Evolutionary conservation across 306 rosid species (phyloP), one percentile per base, ranked within the genome.

Genomic region (Hylodesmum podocarpum): DNA sequence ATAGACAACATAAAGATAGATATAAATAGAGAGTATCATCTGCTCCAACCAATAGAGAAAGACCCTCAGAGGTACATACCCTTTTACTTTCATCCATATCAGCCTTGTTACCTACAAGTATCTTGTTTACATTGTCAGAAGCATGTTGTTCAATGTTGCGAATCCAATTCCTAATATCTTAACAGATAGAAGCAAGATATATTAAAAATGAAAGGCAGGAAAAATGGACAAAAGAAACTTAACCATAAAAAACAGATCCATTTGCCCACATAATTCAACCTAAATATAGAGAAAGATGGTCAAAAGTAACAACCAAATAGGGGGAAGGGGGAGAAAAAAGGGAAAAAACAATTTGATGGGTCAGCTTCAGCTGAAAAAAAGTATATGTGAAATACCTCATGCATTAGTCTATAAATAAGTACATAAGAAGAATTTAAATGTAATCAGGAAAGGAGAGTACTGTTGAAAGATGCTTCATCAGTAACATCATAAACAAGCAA

Each of bases 121-220:
- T 84, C 87, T 85, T 89, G 87, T 87, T 85, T 69, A 89, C 93
- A 81, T 79, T 89, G 83, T 79, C 93, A 77, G 93, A 89, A 50
- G 93, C 93, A 81, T 89, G 91, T 72, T 89, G 94, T 73, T 89
- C 94, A 77, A 89, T 87, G 81, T 89, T 89, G 78, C 94, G 91
- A 80, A 89, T 89, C 91, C 94, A 89, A 80, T 89, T 89, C 87
- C 83, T 87, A 75, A 89, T 89, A 81, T 89, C 94, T 89, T 84
- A 54, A 81, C 36, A 68, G 76, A 29, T 47, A 46, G 58, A 10
- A 65, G 27, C 64, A 49, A 49, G n/a, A 21, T 64, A 57, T 12
- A 33, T 71, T 72, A 66, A 46, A 65, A 75, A 37, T 37, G 31
- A 21, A 51, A 63, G 51, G 62, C 21, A 40, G 46, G 39, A 3